Evolutionary conservation across 2,329 filamentous ascomycete genomes (phyloP).

Genomic region (Pestalotiopsis sp.): DNA sequence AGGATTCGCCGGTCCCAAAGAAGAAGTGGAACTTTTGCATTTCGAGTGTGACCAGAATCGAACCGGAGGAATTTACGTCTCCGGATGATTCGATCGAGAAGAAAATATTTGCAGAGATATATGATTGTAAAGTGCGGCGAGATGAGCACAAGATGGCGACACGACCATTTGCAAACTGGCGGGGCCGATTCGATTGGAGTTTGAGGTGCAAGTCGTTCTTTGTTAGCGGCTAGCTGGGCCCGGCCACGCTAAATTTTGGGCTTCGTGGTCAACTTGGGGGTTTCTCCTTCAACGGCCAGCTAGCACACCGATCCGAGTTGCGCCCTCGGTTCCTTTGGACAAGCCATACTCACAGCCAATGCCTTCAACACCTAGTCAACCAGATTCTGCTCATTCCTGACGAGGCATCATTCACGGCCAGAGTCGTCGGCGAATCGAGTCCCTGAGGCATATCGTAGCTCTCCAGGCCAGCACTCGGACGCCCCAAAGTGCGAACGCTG

Average conservation of each 20-base stretch:
- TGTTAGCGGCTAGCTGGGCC: background rate
- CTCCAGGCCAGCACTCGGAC: background rate
- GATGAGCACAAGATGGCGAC: background rate
- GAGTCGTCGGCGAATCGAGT: background rate
- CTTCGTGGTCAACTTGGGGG: background rate
- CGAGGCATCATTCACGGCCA: background rate
- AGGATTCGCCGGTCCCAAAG: background rate
- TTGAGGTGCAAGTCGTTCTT: background rate
- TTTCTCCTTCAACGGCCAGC: background rate
- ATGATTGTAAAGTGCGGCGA: background rate
- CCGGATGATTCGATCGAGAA: background rate
- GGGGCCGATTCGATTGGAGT: background rate
- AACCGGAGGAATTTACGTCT: background rate
- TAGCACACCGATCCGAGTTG: background rate
- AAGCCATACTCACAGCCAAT: background rate
- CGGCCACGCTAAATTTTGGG: constrained; percentile 7
- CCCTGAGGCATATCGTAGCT: background rate
- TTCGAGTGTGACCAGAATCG: background rate
- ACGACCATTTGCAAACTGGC: background rate
- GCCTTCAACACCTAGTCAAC: background rate
- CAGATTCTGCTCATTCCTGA: background rate
- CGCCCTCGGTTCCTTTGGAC: background rate
- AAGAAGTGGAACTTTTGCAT: background rate
- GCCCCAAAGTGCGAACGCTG: background rate
- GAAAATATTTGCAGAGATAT: background rate